Evolutionary conservation across 495 filamentous ascomycete species (phyloP).

Genomic region (Aspergillus diversus): DNA sequence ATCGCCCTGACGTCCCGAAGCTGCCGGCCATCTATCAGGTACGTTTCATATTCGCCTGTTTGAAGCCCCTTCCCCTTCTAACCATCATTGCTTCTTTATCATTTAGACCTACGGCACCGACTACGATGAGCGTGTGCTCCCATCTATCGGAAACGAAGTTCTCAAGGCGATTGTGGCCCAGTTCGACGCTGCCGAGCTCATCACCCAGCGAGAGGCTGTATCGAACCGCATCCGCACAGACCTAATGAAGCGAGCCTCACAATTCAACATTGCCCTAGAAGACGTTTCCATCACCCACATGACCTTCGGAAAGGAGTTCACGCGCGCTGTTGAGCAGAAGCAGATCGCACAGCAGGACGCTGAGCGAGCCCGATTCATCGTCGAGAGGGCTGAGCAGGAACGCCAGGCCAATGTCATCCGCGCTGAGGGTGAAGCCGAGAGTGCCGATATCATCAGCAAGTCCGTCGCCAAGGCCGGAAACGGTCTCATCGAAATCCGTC

Average conservation of each 20-base stretch:
- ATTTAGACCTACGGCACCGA: slow-evolving; percentile 79
- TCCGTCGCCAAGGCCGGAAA: slow-evolving; percentile 89
- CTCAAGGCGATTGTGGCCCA: slow-evolving; percentile 99
- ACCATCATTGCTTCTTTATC: not conserved
- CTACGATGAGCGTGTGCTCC: slow-evolving; percentile 99
- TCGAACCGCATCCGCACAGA: slow-evolving; percentile 93
- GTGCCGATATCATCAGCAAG: slow-evolving; percentile 90
- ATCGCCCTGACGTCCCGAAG: slow-evolving; percentile 89
- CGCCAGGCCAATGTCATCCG: slow-evolving; percentile 97
- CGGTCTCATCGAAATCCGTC: slow-evolving; percentile 90
- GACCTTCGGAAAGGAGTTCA: slow-evolving; percentile 99
- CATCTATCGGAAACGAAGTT: slow-evolving; percentile 99
- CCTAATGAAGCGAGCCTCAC: slow-evolving; percentile 89
- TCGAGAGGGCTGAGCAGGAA: slow-evolving; percentile 99
- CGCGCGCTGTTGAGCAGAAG: slow-evolving; percentile 97
- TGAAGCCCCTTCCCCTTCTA: not conserved
- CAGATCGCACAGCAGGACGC: slow-evolving; percentile 99
- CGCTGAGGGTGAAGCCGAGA: slow-evolving; percentile 96
- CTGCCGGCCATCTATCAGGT: slow-evolving; percentile 99
- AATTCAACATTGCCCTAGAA: slow-evolving; percentile 99
- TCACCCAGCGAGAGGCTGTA: slow-evolving; percentile 97
- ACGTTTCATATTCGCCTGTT: slow-evolving; percentile 25
- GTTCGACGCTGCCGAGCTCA: slow-evolving; percentile 98
- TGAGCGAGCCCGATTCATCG: slow-evolving; percentile 94
- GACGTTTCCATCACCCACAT: slow-evolving; percentile 99